Conservation (phyloP, 2,329 filamentous ascomycete species). For the Neodidymelliopsis sp. region DNA sequence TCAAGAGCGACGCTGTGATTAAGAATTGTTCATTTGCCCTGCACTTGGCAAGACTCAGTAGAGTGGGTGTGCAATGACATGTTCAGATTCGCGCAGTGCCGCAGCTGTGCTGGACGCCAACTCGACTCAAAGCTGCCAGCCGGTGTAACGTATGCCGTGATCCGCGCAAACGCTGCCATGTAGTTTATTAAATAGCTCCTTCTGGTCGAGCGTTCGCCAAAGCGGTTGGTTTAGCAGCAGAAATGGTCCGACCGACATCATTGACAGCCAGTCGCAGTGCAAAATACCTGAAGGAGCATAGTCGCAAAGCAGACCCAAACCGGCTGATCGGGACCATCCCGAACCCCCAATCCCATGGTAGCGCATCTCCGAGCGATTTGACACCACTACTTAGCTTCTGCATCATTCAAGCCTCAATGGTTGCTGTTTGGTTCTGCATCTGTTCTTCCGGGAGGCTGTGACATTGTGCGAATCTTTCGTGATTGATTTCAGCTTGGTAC, state of each 20-base stretch:
- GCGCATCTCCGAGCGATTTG: conserved; percentile 27
- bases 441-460: conserved; percentile 7
- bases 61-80: conserved; percentile 33
- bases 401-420: conserved; percentile 21
- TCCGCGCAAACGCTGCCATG: conserved; percentile 32
- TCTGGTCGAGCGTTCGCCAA: conserved; percentile 28
- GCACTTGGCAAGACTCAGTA: conserved; percentile 41
- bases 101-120: conserved; percentile 33
- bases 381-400: conserved; percentile 13
- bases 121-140: conserved; percentile 27
- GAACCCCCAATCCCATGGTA: conserved; percentile 33
- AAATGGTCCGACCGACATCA: conserved; percentile 29
- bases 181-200: conserved; percentile 24
- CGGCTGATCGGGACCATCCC: conserved; percentile 27
- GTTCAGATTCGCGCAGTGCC: conserved; percentile 35
- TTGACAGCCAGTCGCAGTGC: conserved; percentile 23
- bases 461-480: background rate
- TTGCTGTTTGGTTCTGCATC: conserved; percentile 3
- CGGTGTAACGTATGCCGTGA: conserved; percentile 36
- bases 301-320: conserved; percentile 26
- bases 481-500: no score
- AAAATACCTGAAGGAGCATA: conserved; percentile 27
- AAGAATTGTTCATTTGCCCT: conserved; percentile 33
- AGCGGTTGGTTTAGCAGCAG: conserved; percentile 28
- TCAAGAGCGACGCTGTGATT: conserved; percentile 32